Base-by-base conservation (phyloP, 495 filamentous ascomycete genomes). In the Clavariopsis aquatica region DNA sequence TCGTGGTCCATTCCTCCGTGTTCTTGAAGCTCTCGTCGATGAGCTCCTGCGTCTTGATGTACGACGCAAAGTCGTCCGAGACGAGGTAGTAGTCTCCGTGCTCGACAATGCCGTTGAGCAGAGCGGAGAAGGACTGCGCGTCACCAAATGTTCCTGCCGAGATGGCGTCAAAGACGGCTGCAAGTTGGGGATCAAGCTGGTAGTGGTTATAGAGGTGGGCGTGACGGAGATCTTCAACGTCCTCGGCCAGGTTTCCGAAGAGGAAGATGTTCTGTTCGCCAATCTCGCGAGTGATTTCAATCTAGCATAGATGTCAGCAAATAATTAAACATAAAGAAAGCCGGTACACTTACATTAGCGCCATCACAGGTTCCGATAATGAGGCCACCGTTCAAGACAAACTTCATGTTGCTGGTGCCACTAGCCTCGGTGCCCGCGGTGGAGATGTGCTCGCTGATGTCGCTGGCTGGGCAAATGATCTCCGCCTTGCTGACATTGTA, bases 401-500 rank as follows among this genome's bases (percentile, higher is more conserved):
- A 98, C 75, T 98, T 98, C 94, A 98, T 98, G 84, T 98, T 98
- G 58, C 83, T 85, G 0, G 82, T 87, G 19, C 81, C 81, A 60
- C 78, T 84, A 13, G 81, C 85, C 57, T 98, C 94, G 1, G 94
- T 98, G 27, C 94, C 94, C 19, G 94, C 94, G 31, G 94, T 98
- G 1, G 94, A 98, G 75, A 98, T 98, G 74, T 98, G 94, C 80
- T 98, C 94, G 76, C 91, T 96, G 72, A 98, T 87, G 73, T 98
- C 94, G 17, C 91, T 96, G 12, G 94, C 94, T 7, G 94, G 94
- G 55, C 86, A 84, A 68, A 98, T 96, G 65, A 98, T 90, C 78
- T 98, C 94, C 17, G 94, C 95, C 80, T 98, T 98, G 84, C 91
- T 96, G 70, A 98, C 94, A 66, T 98, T 98, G 83, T 98, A 98